Evolutionary conservation across 2,329 filamentous ascomycete species (phyloP).

Genomic region (Colletotrichum echinochloae): DNA sequence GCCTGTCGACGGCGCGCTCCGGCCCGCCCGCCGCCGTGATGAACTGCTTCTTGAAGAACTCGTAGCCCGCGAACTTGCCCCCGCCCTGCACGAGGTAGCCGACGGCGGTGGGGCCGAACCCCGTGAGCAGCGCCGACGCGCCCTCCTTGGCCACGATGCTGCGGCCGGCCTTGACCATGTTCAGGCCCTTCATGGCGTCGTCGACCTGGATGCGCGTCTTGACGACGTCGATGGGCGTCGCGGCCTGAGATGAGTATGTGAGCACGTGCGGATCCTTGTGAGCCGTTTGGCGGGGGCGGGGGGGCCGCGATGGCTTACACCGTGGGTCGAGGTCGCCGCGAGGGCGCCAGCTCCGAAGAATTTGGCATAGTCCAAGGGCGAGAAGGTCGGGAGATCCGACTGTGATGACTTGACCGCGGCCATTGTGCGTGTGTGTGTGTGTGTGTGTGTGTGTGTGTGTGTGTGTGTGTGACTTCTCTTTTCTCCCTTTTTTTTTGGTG

Average conservation of each 20-base stretch:
- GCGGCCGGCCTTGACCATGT: slow-evolving; percentile 82
- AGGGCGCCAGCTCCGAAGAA: slow-evolving; percentile 66
- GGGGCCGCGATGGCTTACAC: slow-evolving; percentile 51
- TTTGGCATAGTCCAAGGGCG: slow-evolving; percentile 60
- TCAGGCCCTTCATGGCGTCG: slow-evolving; percentile 84
- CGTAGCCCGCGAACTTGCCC: slow-evolving; percentile 92
- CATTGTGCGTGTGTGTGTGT: slow-evolving; percentile 38
- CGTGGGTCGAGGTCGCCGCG: slow-evolving; percentile 64
- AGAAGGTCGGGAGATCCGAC: slow-evolving; percentile 55
- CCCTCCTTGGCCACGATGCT: slow-evolving; percentile 85
- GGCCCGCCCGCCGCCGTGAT: slow-evolving; percentile 74
- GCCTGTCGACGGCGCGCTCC: slow-evolving; percentile 56
- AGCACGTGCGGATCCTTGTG: too few relatives aligned
- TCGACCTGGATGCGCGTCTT: slow-evolving; percentile 95
- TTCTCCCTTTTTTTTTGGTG: neutral
- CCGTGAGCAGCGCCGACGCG: slow-evolving; percentile 82
- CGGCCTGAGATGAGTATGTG: slow-evolving; percentile 52
- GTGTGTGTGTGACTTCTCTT: neutral
- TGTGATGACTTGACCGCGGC: slow-evolving; percentile 37
- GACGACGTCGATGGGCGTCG: slow-evolving; percentile 74
- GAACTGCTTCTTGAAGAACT: slow-evolving; percentile 92
- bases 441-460: neutral
- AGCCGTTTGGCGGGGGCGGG: neutral
- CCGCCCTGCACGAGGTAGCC: slow-evolving; percentile 92
- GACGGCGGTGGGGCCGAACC: slow-evolving; percentile 85